Percentiles rank a stretch among this genome's conserved stretches.
Conservation (phyloP, 148 eudicot species). For the Chenopodium berlandieri region DNA sequence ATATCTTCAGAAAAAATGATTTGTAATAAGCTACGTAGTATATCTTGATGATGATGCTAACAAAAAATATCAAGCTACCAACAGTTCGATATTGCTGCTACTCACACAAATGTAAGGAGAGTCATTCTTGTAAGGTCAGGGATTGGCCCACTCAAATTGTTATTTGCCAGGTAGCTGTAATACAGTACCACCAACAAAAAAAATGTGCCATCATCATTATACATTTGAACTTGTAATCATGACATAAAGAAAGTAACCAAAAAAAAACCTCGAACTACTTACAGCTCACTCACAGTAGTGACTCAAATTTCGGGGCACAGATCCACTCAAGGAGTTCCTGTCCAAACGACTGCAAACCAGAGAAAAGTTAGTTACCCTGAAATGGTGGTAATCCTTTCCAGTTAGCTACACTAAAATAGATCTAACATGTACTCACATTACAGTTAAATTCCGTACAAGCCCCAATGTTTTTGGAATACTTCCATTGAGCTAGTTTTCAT, state of each 20-base stretch:
- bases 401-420: background rate
- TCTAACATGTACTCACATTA: constrained; percentile 31
- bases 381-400: background rate
- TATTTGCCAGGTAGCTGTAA: constrained; percentile 35
- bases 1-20: background rate
- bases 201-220: background rate
- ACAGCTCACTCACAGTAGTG: constrained; percentile 27
- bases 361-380: constrained; percentile 4
- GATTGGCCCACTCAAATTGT: constrained; percentile 28
- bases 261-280: constrained; percentile 13
- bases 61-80: background rate
- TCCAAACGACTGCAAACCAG: constrained; percentile 37
- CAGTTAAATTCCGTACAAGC: constrained; percentile 25
- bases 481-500: constrained; percentile 33
- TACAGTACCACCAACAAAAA: background rate
- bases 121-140: constrained; percentile 36
- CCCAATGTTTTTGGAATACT: constrained; percentile 34
- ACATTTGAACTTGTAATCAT: background rate
- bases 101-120: too few species aligned
- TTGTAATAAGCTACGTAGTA: background rate
- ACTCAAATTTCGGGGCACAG: constrained; percentile 28
- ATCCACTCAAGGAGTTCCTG: constrained; percentile 26
- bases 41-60: background rate
- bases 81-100: background rate
- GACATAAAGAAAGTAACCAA: background rate